These are phyloP conservation scores for Ephemerocybe angulata DNA, from an alignment of 768 basidiomycete species.

Conservation along the genomic window DNA sequence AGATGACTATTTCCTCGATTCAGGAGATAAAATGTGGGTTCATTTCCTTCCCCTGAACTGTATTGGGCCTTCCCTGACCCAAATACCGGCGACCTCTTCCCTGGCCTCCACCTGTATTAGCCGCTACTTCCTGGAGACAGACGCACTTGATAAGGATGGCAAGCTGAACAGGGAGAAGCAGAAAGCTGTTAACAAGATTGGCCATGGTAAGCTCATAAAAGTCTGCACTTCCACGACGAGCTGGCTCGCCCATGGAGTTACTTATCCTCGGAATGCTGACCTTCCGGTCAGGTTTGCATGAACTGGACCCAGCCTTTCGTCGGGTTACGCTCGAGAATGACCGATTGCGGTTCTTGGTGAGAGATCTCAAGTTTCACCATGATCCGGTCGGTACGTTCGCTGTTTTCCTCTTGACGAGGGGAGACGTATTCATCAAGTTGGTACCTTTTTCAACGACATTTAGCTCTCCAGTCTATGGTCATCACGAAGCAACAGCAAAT, in stretches of 20 bases:
- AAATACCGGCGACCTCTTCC: not conserved
- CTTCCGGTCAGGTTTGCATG: slow-evolving; percentile 77
- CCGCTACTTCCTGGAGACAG: slow-evolving; percentile 90
- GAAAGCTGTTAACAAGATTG: slow-evolving; percentile 91
- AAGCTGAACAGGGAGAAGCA: slow-evolving; percentile 69
- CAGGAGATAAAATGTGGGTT: slow-evolving; percentile 82
- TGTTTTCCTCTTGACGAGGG: not conserved
- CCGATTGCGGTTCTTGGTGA: slow-evolving; percentile 61
- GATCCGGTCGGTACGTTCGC: slow-evolving; percentile 70
- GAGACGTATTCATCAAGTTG: no score
- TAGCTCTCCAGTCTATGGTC: slow-evolving; percentile 90
- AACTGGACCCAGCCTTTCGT: slow-evolving; percentile 79
- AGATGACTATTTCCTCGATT: slow-evolving; percentile 89
- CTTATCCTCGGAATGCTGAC: no score
- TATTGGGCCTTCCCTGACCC: not conserved
- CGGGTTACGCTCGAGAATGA: slow-evolving; percentile 79
- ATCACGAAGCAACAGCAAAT: slow-evolving; percentile 94
- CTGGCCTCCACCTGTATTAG: slow-evolving; percentile 22
- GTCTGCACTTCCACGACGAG: not conserved
- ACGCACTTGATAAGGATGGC: slow-evolving; percentile 67
- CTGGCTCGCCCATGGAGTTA: no score
- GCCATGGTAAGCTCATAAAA: slow-evolving; percentile 56
- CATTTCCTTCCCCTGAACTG: not conserved
- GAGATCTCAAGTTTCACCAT: slow-evolving; percentile 76
- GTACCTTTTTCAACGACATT: no score